phyloP scores from a whole-genome alignment of 2,329 filamentous ascomycete genomes.

The Hymenoscyphus occultus region DNA sequence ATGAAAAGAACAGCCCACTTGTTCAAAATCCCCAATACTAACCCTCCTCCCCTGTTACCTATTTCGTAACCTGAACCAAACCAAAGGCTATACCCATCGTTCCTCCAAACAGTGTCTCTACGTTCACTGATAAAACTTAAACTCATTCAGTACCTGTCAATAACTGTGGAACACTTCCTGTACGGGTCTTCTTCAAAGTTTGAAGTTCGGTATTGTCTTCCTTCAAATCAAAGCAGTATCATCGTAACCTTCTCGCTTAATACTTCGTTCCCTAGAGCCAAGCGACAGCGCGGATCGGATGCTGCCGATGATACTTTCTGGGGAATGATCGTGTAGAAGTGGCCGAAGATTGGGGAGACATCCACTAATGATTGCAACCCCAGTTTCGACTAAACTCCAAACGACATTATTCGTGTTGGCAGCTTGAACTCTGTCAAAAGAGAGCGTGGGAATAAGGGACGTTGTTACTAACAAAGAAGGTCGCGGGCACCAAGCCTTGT shows the following conservation, averaged over 20 bases:
- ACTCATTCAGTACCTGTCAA: background rate
- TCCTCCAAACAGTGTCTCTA: too few relatives aligned
- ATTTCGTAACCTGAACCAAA: too few relatives aligned
- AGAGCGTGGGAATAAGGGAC: background rate
- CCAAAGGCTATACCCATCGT: too few relatives aligned
- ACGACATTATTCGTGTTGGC: background rate
- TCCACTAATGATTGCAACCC: background rate
- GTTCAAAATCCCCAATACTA: too few relatives aligned
- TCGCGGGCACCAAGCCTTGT: constrained; percentile 1
- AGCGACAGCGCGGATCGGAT: constrained; percentile 1
- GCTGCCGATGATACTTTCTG: constrained; percentile 5
- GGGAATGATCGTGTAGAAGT: background rate
- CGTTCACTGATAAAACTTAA: background rate
- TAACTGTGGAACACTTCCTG: background rate
- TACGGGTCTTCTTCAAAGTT: background rate
- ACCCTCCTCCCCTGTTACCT: too few relatives aligned
- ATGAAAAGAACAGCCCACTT: too few relatives aligned
- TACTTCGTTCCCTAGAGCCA: background rate
- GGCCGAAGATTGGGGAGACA: constrained; percentile 5
- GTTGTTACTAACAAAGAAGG: background rate
- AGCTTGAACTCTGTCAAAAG: background rate
- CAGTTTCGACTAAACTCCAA: background rate
- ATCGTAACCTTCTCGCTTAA: background rate
- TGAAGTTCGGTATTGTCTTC: background rate
- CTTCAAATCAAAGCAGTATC: background rate